Conservation (phyloP, 768 basidiomycete genomes). For the Thelephora aurantiotincta region DNA sequence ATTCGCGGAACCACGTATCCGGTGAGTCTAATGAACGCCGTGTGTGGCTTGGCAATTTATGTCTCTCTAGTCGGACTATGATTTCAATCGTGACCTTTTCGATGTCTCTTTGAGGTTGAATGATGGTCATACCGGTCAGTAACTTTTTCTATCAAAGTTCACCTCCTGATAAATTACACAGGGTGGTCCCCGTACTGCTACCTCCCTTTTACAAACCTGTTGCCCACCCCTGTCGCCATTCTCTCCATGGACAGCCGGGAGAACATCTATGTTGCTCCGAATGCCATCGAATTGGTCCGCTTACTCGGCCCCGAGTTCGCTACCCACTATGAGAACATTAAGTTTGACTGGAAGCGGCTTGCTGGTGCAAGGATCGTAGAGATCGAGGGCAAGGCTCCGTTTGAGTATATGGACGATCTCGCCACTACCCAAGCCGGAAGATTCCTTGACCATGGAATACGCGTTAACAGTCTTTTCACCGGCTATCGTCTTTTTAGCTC, state of each 20-base stretch:
- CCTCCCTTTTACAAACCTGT: constrained; percentile 26
- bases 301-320: constrained; percentile 33
- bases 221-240: constrained; percentile 35
- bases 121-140: constrained; percentile 50
- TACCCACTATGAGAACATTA: constrained; percentile 28
- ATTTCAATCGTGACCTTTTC: constrained; percentile 40
- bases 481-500: too few species aligned
- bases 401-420: constrained; percentile 39
- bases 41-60: constrained; percentile 30
- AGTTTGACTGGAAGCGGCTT: constrained; percentile 44
- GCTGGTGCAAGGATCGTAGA: constrained; percentile 42
- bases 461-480: constrained; percentile 48
- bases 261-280: too few species aligned
- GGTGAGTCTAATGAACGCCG: constrained; percentile 33
- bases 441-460: constrained; percentile 47
- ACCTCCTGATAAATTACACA: too few species aligned
- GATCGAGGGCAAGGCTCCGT: constrained; percentile 40
- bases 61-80: constrained; percentile 53
- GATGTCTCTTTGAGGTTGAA: constrained; percentile 41
- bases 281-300: constrained; percentile 35
- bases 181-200: constrained; percentile 48
- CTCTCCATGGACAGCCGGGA: too few species aligned
- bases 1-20: constrained; percentile 36
- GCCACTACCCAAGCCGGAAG: constrained; percentile 48
- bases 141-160: neutral